Conservation (phyloP, 352 stramenopile species). For the Blastocystis sp. region DNA sequence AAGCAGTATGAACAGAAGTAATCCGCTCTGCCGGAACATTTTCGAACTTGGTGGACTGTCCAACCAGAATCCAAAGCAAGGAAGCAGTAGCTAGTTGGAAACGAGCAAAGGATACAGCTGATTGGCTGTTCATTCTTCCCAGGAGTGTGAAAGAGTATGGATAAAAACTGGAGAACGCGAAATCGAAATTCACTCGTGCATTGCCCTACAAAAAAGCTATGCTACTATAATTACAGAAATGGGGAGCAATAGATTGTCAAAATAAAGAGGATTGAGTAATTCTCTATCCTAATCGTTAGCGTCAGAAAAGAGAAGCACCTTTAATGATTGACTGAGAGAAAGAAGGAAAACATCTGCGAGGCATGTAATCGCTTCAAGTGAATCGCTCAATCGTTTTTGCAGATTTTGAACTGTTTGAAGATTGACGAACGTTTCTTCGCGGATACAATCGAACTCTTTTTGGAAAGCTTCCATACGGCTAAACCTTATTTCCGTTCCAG, state of each 20-base stretch:
- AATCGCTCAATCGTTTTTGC: not conserved
- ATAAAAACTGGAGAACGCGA: conserved; percentile 1
- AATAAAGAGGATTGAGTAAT: not conserved
- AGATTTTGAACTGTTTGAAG: not conserved
- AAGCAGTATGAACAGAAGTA: not conserved
- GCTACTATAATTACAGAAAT: not conserved
- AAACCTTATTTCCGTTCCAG: not conserved
- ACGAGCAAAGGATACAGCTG: not conserved
- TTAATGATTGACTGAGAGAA: not conserved
- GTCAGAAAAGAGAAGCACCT: not conserved
- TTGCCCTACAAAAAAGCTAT: not conserved
- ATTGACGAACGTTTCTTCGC: not conserved
- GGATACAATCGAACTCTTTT: conserved; percentile 40
- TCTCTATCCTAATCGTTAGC: not conserved
- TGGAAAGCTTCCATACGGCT: not conserved
- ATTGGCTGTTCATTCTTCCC: not conserved
- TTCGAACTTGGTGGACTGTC: not conserved
- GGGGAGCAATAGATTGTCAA: not conserved
- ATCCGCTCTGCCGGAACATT: not conserved
- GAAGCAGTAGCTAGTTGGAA: not conserved
- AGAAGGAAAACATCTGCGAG: not conserved
- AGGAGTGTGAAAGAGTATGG: not conserved
- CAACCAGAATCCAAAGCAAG: not conserved
- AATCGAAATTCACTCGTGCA: not conserved
- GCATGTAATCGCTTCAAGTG: not conserved